Percentiles rank a stretch among this genome's conserved stretches.
Conservation (phyloP, 2,329 filamentous ascomycete species). For the Fulvia fulva region DNA sequence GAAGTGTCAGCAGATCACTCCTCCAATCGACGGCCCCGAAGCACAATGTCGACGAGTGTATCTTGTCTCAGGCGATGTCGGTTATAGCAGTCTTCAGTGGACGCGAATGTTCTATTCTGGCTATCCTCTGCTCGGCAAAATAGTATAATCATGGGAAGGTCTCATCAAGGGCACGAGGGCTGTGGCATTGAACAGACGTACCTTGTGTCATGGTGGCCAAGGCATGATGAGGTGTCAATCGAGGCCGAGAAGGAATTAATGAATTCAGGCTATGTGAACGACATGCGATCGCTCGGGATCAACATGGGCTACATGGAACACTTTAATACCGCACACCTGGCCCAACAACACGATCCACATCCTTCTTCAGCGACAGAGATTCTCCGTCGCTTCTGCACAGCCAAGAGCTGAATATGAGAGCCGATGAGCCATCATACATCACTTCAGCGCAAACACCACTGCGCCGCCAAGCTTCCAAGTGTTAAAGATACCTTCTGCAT, state of each 20-base stretch:
- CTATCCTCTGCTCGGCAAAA: conserved; percentile 11
- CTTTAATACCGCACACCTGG: too few species aligned
- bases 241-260: not conserved
- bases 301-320: too few species aligned
- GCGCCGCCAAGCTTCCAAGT: too few species aligned
- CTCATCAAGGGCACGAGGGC: not conserved
- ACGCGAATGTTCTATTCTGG: not conserved
- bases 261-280: too few species aligned
- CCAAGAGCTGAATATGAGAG: not conserved
- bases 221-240: too few species aligned
- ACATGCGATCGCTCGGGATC: too few species aligned
- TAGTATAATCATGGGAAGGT: conserved; percentile 6
- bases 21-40: not conserved
- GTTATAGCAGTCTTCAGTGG: conserved; percentile 5
- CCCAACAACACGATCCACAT: too few species aligned
- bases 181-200: not conserved
- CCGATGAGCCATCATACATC: not conserved
- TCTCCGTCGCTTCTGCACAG: too few species aligned
- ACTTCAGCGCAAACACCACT: not conserved
- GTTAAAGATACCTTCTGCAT: too few species aligned
- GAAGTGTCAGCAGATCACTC: not conserved
- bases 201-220: too few species aligned
- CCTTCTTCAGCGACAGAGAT: too few species aligned
- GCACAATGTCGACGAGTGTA: not conserved
- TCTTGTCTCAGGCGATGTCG: conserved; percentile 10